Evolutionary conservation across 305 asterid genomes (phyloP).

Genomic region (Fraxinus floribunda): DNA sequence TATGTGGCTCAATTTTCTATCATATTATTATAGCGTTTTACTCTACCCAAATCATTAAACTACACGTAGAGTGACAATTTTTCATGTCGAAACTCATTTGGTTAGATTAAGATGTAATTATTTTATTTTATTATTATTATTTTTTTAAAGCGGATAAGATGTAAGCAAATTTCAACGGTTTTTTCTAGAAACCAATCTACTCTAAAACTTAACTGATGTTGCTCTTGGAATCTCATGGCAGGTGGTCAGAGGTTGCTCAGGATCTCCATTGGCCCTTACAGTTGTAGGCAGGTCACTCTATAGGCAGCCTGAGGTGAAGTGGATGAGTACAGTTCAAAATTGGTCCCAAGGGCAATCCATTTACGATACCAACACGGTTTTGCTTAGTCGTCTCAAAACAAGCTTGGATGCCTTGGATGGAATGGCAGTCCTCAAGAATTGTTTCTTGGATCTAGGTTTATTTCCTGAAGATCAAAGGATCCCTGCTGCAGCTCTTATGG

Average conservation of each 20-base stretch:
- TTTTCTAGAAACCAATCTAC: background rate
- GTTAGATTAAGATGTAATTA: background rate
- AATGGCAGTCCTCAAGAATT: constrained; percentile 15
- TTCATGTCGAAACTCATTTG: background rate
- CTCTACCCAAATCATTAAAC: background rate
- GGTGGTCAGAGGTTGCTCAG: constrained; percentile 33
- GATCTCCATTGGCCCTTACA: constrained; percentile 37
- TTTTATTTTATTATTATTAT: too few relatives aligned
- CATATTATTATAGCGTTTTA: background rate
- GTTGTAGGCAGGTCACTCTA: constrained; percentile 32
- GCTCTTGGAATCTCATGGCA: background rate
- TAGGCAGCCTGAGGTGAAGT: constrained; percentile 19
- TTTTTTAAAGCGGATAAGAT: too few relatives aligned
- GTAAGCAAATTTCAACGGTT: background rate
- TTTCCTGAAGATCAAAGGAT: constrained; percentile 38
- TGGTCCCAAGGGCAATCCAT: constrained; percentile 24
- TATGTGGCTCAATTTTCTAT: background rate
- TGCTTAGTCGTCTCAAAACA: constrained; percentile 28
- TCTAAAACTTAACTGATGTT: background rate
- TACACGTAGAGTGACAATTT: background rate
- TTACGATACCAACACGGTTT: constrained; percentile 20
- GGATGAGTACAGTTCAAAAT: constrained; percentile 22
- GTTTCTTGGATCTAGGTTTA: constrained; percentile 35
- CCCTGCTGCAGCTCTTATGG: constrained; percentile 29
- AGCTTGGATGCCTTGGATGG: constrained; percentile 30